phyloP scores from a whole-genome alignment of 164 flowering plant species.

The Chloranthus sessilifolius region DNA sequence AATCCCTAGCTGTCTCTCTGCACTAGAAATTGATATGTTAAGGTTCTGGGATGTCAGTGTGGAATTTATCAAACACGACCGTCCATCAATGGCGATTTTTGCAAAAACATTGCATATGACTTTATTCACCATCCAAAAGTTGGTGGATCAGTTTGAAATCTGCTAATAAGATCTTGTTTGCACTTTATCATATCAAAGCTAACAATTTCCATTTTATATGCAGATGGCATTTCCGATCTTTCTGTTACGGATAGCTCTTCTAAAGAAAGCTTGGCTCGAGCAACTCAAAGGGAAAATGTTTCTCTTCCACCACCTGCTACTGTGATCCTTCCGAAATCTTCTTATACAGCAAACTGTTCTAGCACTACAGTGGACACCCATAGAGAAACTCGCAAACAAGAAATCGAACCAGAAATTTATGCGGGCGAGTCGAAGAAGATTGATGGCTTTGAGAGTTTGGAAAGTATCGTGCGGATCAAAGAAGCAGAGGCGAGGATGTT shows the following conservation, averaged over 20 bases:
- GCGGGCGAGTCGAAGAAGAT: constrained; percentile 31
- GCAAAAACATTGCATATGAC: too few relatives aligned
- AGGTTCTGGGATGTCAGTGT: too few relatives aligned
- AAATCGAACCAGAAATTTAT: constrained; percentile 36
- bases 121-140: too few relatives aligned
- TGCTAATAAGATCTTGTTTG: too few relatives aligned
- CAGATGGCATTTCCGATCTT: constrained; percentile 41
- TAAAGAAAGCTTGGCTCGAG: constrained; percentile 42
- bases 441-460: constrained; percentile 70
- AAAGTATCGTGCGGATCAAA: constrained; percentile 72
- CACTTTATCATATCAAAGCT: too few relatives aligned
- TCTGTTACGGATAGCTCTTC: constrained; percentile 30
- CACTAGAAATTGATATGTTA: too few relatives aligned
- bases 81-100: too few relatives aligned
- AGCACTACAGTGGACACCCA: constrained; percentile 24
- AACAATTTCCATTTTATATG: too few relatives aligned
- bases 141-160: too few relatives aligned
- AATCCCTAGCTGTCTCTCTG: too few relatives aligned
- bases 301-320: constrained; percentile 25
- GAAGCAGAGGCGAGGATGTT: constrained; percentile 92
- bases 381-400: constrained; percentile 20
- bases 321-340: constrained; percentile 31
- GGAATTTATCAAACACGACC: too few relatives aligned
- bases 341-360: constrained; percentile 32
- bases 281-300: constrained; percentile 30